A percentile compares a stretch with the other conserved stretches of the same genome.
phyloP scores from a whole-genome alignment of 140 eudicot genomes.

The Artemisia princeps region DNA sequence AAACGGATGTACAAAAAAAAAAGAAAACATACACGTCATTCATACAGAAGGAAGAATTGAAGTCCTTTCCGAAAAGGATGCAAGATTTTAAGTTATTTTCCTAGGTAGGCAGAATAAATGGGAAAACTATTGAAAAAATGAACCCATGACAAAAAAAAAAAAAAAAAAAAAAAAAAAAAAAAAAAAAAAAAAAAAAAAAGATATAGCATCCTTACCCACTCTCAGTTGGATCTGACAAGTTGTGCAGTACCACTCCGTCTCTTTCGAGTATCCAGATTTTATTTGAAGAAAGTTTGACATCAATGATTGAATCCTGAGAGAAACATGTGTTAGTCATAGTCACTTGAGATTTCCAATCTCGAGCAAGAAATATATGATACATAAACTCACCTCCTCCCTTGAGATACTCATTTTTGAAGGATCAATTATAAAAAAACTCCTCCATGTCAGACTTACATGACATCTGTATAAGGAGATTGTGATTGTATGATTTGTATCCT shows the following conservation, averaged over 20 bases:
- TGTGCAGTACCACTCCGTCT: slow-evolving; percentile 51
- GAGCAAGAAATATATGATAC: slow-evolving; percentile 18
- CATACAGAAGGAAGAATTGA: background rate
- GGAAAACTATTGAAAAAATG: too few species aligned
- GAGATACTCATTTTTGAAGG: slow-evolving; percentile 44
- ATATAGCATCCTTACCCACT: slow-evolving; percentile 40
- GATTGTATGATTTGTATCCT: slow-evolving; percentile 20
- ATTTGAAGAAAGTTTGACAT: slow-evolving; percentile 57
- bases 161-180: too few species aligned
- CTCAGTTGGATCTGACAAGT: slow-evolving; percentile 28
- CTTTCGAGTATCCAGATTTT: slow-evolving; percentile 71
- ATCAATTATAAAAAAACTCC: slow-evolving; percentile 37
- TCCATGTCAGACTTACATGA: slow-evolving; percentile 47
- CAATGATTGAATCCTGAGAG: slow-evolving; percentile 53
- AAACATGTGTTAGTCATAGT: background rate
- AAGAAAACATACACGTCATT: background rate
- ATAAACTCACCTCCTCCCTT: slow-evolving; percentile 47
- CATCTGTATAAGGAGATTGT: slow-evolving; percentile 42
- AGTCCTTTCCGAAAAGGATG: too few species aligned
- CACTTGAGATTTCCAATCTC: background rate
- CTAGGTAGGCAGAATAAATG: slow-evolving; percentile 1
- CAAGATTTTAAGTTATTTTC: background rate
- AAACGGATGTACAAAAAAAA: background rate
- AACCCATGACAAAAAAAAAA: too few species aligned
- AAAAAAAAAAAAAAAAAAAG: background rate